phyloP scores from a whole-genome alignment of 805 yeast genomes.

The Nakazawaea holstii region DNA sequence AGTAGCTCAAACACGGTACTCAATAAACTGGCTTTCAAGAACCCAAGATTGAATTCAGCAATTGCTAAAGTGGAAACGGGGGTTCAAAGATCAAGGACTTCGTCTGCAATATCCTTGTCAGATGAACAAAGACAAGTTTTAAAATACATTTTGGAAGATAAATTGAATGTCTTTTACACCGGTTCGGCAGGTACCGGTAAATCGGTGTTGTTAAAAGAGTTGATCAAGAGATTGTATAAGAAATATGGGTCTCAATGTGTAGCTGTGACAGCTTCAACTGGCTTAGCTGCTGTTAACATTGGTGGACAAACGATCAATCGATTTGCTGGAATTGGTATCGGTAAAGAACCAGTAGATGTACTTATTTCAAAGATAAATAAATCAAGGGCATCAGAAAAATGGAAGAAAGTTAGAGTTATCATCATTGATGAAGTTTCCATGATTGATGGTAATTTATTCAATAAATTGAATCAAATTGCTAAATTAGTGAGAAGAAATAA shows the following conservation, averaged over 20 bases:
- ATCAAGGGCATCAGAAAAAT: constrained; percentile 41
- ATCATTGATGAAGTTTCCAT: constrained; percentile 92
- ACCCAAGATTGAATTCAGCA: constrained; percentile 4
- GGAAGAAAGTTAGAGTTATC: constrained; percentile 67
- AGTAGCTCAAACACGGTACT: background rate
- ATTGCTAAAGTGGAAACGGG: background rate
- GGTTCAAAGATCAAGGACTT: background rate
- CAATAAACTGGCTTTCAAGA: constrained; percentile 5
- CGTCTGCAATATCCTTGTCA: background rate
- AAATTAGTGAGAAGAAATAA: constrained; percentile 39
- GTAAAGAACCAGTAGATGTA: constrained; percentile 41
- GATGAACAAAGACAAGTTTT: constrained; percentile 38
- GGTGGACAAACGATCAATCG: constrained; percentile 88
- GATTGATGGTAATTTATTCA: constrained; percentile 78
- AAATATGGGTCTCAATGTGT: constrained; percentile 45
- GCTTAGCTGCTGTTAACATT: constrained; percentile 90
- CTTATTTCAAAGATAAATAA: constrained; percentile 44
- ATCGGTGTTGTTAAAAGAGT: constrained; percentile 58
- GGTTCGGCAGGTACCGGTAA: constrained; percentile 91
- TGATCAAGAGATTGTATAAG: constrained; percentile 48
- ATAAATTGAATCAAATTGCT: constrained; percentile 70
- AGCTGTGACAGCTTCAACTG: constrained; percentile 94
- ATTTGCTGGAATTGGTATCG: constrained; percentile 83
- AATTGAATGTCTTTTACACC: constrained; percentile 61
- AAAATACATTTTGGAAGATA: constrained; percentile 42